phyloP scores from a whole-genome alignment of 2,329 filamentous ascomycete genomes.

The Neofusicoccum sp. region DNA sequence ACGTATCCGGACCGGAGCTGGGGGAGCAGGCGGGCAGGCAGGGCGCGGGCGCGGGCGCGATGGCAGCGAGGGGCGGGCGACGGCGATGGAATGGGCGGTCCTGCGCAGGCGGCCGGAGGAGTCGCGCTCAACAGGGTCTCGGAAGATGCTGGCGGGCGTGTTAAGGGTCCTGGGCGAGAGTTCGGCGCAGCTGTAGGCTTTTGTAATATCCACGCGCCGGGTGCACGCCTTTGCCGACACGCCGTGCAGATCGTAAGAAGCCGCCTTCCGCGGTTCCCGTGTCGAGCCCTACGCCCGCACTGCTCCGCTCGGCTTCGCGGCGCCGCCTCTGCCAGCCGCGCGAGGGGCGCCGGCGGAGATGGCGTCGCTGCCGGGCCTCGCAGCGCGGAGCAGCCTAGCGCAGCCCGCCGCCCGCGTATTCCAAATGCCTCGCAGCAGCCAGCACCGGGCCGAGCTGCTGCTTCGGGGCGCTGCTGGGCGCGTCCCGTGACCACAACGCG shows the following conservation, averaged over 20 bases:
- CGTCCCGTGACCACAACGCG: neutral
- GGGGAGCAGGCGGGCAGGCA: neutral
- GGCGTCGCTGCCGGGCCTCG: neutral
- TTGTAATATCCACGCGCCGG: constrained; percentile 17
- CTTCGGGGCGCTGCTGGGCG: constrained; percentile 5
- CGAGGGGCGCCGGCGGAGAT: neutral
- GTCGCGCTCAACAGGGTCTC: constrained; percentile 7
- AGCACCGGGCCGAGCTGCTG: constrained; percentile 14
- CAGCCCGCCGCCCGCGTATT: neutral
- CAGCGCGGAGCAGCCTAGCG: neutral
- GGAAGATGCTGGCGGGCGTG: neutral
- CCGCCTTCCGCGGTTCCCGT: constrained; percentile 18
- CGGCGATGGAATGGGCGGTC: neutral
- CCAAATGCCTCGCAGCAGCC: constrained; percentile 12
- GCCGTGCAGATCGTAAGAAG: constrained; percentile 15
- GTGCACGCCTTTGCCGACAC: constrained; percentile 3
- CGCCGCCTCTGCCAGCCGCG: neutral
- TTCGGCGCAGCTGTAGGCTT: constrained; percentile 15
- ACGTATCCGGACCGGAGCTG: neutral
- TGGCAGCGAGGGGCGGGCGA: neutral
- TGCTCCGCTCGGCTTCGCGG: constrained; percentile 3
- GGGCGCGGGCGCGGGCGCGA: neutral
- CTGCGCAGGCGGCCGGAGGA: neutral
- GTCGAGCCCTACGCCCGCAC: neutral
- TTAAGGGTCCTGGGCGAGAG: constrained; percentile 4